These are phyloP conservation scores for Myxozyma sirexii DNA, from an alignment of 805 yeast species.

Conservation along the genomic window DNA sequence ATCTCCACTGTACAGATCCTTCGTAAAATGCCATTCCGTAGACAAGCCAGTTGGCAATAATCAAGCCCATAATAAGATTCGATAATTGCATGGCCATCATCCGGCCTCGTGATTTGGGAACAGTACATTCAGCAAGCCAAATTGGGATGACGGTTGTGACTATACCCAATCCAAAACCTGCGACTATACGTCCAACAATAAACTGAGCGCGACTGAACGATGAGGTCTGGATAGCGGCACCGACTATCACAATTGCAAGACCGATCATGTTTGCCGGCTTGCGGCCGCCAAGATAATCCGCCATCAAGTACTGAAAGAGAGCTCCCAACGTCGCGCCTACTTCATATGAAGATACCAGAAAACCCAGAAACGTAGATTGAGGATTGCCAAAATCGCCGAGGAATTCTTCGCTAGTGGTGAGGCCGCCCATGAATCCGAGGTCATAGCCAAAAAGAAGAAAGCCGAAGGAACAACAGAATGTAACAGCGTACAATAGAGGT, in stretches of 20 bases:
- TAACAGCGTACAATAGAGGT: slow-evolving; percentile 23
- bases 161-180: slow-evolving; percentile 62
- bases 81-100: slow-evolving; percentile 67
- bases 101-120: slow-evolving; percentile 79
- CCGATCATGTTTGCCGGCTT: slow-evolving; percentile 57
- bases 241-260: slow-evolving; percentile 55
- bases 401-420: slow-evolving; percentile 59
- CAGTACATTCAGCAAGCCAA: slow-evolving; percentile 77
- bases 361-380: slow-evolving; percentile 40
- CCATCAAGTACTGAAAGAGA: slow-evolving; percentile 56
- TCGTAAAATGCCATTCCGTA: slow-evolving; percentile 56
- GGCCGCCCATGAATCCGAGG: slow-evolving; percentile 80
- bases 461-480: slow-evolving; percentile 22
- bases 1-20: slow-evolving; percentile 28
- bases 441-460: slow-evolving; percentile 64
- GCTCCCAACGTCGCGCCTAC: slow-evolving; percentile 74
- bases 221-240: slow-evolving; percentile 67
- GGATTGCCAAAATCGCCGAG: slow-evolving; percentile 26
- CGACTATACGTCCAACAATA: slow-evolving; percentile 51
- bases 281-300: slow-evolving; percentile 63
- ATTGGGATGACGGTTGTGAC: slow-evolving; percentile 55
- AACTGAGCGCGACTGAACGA: slow-evolving; percentile 63
- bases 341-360: slow-evolving; percentile 52
- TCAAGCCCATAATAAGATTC: slow-evolving; percentile 68
- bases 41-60: slow-evolving; percentile 72